Conservation (phyloP, 345 rosid genomes). For the Syzygium oleosum region DNA sequence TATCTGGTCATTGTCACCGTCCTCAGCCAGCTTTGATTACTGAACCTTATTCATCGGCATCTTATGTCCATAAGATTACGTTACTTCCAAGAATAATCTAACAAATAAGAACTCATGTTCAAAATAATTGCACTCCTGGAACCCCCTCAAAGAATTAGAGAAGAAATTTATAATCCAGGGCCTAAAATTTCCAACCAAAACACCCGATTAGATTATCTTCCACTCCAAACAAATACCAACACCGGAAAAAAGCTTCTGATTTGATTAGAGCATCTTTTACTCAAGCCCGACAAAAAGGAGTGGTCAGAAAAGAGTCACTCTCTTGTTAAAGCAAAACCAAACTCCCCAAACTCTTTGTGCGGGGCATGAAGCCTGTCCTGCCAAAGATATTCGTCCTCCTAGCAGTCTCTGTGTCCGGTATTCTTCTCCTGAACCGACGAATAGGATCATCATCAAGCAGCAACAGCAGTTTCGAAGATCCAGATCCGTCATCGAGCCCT, state of each 20-base stretch:
- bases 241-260: not conserved
- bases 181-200: not conserved
- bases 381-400: not conserved
- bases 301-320: not conserved
- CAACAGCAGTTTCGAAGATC: not conserved
- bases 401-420: not conserved
- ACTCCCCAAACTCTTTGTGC: not conserved
- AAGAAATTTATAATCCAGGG: not conserved
- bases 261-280: not conserved
- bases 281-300: not conserved
- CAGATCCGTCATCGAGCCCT: not conserved
- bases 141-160: not conserved
- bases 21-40: not conserved
- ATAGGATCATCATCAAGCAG: not conserved
- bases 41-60: not conserved
- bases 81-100: not conserved
- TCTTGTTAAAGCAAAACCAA: not conserved
- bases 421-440: not conserved
- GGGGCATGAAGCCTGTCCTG: not conserved
- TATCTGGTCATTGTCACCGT: not conserved
- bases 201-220: not conserved
- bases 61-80: not conserved
- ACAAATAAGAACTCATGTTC: not conserved
- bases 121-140: not conserved
- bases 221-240: not conserved